Evolutionary conservation across 768 basidiomycete genomes (phyloP), one percentile per base, ranked within the genome.

Genomic region (Sporobolomyces phaffii): DNA sequence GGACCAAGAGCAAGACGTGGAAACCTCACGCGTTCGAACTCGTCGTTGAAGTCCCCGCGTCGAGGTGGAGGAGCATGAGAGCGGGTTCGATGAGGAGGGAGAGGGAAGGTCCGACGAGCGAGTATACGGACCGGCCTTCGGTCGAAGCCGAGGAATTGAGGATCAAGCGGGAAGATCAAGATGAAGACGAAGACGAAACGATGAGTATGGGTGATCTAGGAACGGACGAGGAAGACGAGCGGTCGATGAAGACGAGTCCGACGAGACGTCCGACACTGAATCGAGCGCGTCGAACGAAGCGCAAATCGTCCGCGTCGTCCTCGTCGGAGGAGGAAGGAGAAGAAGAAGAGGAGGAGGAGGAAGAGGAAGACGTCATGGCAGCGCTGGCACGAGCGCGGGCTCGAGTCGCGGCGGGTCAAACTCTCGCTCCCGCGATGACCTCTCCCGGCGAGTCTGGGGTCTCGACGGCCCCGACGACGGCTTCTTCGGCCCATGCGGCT

Each of bases 391-490:
- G 34, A 5, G 65, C 65, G 15, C 22, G 26, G 13, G 59, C 31
- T 20, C 59, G 59, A 18, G 36, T 36, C 36, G 59, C 52, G 1
- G 43, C 59, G 0, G 65, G 45, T 3, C 8, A 29, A 9, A 15
- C 47, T 11, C 53, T 64, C 38, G n/a, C 11, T 44, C 17, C n/a
- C n/a, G n/a, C n/a, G n/a, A n/a, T n/a, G 10, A 40, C 44, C 24
- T 65, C 65, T 5, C n/a, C 22, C 47, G 47, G 13, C 34, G 49
- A 43, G 5, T n/a, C 41, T 20, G 8, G 14, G 11, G 9, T 15
- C 22, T 52, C 60, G 8, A 68, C 66, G 22, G 66, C 66, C 1
- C 48, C 61, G 17, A 68, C 66, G 10, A 62, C 60, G 6, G 66
- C 61, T 22, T 68, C 66, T 5, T 44, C 66, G 26, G 24, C 28